phyloP scores from a whole-genome alignment of 2,329 filamentous ascomycete genomes.

The Pyrenophora seminiperda region DNA sequence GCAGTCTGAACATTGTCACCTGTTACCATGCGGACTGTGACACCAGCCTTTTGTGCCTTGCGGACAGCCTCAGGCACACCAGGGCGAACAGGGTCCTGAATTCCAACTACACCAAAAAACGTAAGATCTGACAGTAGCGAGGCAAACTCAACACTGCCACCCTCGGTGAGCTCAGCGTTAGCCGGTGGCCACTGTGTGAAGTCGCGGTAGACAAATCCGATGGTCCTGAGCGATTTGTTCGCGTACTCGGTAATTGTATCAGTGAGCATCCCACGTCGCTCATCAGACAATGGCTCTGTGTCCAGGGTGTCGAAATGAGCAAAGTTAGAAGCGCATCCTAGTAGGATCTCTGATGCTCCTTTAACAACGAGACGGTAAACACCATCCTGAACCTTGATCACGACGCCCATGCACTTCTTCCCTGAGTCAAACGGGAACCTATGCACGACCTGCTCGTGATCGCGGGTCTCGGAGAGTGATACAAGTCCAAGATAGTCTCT shows the following conservation, averaged over 20 bases:
- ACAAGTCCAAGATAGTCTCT: slow-evolving; percentile 58
- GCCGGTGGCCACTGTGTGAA: slow-evolving; percentile 45
- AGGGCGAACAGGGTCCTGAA: slow-evolving; percentile 91
- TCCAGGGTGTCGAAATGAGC: slow-evolving; percentile 25
- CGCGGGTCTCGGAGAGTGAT: slow-evolving; percentile 55
- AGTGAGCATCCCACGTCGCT: slow-evolving; percentile 27
- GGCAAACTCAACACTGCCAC: slow-evolving; percentile 27
- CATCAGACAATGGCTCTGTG: slow-evolving; percentile 22
- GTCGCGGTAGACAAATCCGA: slow-evolving; percentile 50
- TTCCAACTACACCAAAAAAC: slow-evolving; percentile 86
- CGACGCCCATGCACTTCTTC: slow-evolving; percentile 63
- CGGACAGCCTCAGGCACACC: slow-evolving; percentile 84
- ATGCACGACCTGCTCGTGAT: slow-evolving; percentile 56
- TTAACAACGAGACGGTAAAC: slow-evolving; percentile 60
- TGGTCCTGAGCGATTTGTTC: slow-evolving; percentile 50
- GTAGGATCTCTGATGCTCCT: slow-evolving; percentile 63
- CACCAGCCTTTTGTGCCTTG: slow-evolving; percentile 88
- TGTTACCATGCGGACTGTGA: slow-evolving; percentile 94
- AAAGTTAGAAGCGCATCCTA: slow-evolving; percentile 49
- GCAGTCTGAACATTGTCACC: slow-evolving; percentile 96
- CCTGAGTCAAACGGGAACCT: slow-evolving; percentile 61
- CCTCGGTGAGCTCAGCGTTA: slow-evolving; percentile 24
- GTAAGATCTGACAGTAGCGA: slow-evolving; percentile 61
- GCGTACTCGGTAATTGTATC: slow-evolving; percentile 48
- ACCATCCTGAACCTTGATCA: slow-evolving; percentile 55